These are phyloP conservation scores for Fusarium sp. DNA, from an alignment of 2,329 filamentous ascomycete genomes.

Conservation along the genomic window DNA sequence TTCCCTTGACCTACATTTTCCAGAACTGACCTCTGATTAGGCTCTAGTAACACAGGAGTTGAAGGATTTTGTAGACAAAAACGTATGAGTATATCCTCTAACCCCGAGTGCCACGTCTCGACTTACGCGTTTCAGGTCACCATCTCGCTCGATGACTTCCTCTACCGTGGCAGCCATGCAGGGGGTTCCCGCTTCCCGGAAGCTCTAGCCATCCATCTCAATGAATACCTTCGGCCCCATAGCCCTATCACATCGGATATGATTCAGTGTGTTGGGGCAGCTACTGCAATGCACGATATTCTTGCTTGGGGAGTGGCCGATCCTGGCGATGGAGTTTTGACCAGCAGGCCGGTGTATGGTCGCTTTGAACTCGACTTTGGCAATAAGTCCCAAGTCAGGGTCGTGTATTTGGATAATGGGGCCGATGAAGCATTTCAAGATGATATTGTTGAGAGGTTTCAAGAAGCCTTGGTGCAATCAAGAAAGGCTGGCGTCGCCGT, in stretches of 20 bases:
- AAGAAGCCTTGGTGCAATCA: conserved; percentile 51
- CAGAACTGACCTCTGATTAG: conserved; percentile 26
- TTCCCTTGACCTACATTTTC: background rate
- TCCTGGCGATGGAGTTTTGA: conserved; percentile 52
- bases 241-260: conserved; percentile 43
- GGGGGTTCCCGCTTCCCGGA: conserved; percentile 49
- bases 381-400: conserved; percentile 52
- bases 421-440: conserved; percentile 57
- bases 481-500: conserved; percentile 51
- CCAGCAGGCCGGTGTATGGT: conserved; percentile 56
- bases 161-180: conserved; percentile 49
- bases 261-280: conserved; percentile 49
- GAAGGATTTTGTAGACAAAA: conserved; percentile 42
- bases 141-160: conserved; percentile 45
- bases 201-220: conserved; percentile 51
- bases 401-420: conserved; percentile 57
- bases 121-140: conserved; percentile 31
- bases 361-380: conserved; percentile 60
- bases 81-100: conserved; percentile 40
- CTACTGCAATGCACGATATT: conserved; percentile 53
- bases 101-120: background rate
- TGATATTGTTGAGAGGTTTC: conserved; percentile 55
- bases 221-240: conserved; percentile 49
- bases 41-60: conserved; percentile 53
- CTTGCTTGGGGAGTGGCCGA: conserved; percentile 53